Conservation (phyloP, 169 alveolate genomes). For the Plasmodium fragile region DNA sequence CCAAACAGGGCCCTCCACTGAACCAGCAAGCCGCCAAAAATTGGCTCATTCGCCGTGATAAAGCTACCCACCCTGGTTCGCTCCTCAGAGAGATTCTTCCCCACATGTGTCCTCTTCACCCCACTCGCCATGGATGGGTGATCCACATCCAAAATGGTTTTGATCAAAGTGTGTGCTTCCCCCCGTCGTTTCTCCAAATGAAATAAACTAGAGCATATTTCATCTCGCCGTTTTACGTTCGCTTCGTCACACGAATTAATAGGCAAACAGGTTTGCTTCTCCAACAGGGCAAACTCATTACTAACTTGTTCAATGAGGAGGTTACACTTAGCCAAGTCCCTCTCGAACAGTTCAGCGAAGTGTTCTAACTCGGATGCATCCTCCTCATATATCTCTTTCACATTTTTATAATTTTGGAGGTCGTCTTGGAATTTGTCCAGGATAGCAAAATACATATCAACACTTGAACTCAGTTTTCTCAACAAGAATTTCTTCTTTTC, state of each 20-base stretch:
- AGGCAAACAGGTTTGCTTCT: conserved; percentile 13
- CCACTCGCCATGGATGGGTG: not conserved
- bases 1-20: conserved; percentile 25
- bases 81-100: not conserved
- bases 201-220: not conserved
- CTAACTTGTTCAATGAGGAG: conserved; percentile 19
- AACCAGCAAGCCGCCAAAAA: not conserved
- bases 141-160: not conserved
- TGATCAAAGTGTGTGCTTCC: not conserved
- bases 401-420: conserved; percentile 11
- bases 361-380: conserved; percentile 24
- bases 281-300: conserved; percentile 34
- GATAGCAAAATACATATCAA: conserved; percentile 33
- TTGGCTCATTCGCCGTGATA: not conserved
- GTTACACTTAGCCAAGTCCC: conserved; percentile 31
- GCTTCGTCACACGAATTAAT: not conserved
- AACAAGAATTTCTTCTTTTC: conserved; percentile 22
- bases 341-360: conserved; percentile 15
- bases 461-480: conserved; percentile 4
- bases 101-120: not conserved
- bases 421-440: conserved; percentile 19
- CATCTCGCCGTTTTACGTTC: conserved; percentile 4
- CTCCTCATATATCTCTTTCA: conserved; percentile 61
- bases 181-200: not conserved
- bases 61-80: not conserved